Evolutionary conservation across 2,329 filamentous ascomycete genomes (phyloP).

Genomic region (Aspergillus carbonarius): DNA sequence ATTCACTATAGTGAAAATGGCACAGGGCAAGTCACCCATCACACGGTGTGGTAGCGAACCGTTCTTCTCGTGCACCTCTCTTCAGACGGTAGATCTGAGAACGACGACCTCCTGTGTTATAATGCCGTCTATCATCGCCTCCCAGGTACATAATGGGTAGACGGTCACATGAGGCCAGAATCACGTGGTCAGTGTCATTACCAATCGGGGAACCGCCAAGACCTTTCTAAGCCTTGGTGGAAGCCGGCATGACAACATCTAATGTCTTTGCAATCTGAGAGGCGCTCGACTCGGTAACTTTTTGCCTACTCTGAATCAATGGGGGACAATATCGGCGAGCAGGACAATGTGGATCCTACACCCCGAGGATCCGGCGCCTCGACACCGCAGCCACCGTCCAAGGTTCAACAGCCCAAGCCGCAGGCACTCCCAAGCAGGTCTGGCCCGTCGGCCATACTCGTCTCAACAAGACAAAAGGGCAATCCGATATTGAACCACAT

Average conservation of each 20-base stretch:
- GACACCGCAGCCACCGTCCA: constrained; percentile 46
- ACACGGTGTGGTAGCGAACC: too few species aligned
- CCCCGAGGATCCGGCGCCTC: constrained; percentile 51
- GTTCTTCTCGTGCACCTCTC: too few species aligned
- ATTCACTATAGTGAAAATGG: too few species aligned
- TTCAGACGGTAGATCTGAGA: too few species aligned
- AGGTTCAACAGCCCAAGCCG: constrained; percentile 81
- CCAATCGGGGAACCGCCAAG: not conserved
- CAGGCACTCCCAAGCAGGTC: constrained; percentile 71
- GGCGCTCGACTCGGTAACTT: not conserved
- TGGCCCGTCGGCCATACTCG: constrained; percentile 75
- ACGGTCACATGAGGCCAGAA: not conserved
- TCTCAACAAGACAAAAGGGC: constrained; percentile 89
- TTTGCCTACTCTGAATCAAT: constrained; percentile 27
- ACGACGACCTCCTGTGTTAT: too few species aligned
- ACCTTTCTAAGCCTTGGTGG: not conserved
- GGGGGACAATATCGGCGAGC: constrained; percentile 51
- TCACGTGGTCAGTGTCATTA: not conserved
- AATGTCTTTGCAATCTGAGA: not conserved
- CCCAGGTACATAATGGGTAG: not conserved
- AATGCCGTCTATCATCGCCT: not conserved
- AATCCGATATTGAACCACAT: constrained; percentile 88
- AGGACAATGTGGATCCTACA: constrained; percentile 43
- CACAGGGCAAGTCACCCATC: too few species aligned
- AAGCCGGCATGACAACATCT: not conserved